Percentiles rank a stretch among this genome's conserved stretches.
Evolutionary conservation across 306 rosid species (phyloP).

Genomic region (Dalbergia cochinchinensis): DNA sequence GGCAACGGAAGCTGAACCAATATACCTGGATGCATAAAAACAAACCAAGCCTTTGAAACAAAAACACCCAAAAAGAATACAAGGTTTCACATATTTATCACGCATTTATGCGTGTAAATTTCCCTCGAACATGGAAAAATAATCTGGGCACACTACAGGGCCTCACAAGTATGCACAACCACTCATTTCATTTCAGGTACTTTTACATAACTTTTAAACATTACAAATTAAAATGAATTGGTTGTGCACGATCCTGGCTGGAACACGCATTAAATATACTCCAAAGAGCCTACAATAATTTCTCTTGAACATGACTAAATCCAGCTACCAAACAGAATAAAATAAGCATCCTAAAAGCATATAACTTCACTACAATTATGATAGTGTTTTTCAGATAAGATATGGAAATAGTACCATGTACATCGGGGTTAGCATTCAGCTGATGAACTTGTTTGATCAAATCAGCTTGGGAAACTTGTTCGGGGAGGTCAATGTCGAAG

Average conservation of each 20-base stretch:
- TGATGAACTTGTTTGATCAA: constrained; percentile 67
- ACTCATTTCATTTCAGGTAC: no score
- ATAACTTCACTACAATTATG: background rate
- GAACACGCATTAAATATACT: no score
- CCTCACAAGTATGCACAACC: no score
- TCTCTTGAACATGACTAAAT: background rate
- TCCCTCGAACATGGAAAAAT: background rate
- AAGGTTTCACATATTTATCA: background rate
- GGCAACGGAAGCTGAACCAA: constrained; percentile 97
- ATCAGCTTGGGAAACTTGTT: constrained; percentile 70
- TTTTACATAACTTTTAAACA: no score
- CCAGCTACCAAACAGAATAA: background rate
- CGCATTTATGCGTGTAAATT: background rate
- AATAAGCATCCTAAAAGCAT: background rate
- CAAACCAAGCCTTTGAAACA: constrained; percentile 35
- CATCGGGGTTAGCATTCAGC: constrained; percentile 73
- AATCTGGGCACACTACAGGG: no score
- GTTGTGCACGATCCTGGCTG: no score
- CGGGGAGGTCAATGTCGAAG: constrained; percentile 81
- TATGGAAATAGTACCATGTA: constrained; percentile 62
- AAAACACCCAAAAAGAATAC: background rate
- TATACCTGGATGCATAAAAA: constrained; percentile 66
- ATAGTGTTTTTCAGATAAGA: background rate
- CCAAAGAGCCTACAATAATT: no score
- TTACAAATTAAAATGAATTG: no score